Evolutionary conservation across 75 land plant species (phyloP), one percentile per base, ranked within the genome.

Genomic region (Selaginella moellendorffii): DNA sequence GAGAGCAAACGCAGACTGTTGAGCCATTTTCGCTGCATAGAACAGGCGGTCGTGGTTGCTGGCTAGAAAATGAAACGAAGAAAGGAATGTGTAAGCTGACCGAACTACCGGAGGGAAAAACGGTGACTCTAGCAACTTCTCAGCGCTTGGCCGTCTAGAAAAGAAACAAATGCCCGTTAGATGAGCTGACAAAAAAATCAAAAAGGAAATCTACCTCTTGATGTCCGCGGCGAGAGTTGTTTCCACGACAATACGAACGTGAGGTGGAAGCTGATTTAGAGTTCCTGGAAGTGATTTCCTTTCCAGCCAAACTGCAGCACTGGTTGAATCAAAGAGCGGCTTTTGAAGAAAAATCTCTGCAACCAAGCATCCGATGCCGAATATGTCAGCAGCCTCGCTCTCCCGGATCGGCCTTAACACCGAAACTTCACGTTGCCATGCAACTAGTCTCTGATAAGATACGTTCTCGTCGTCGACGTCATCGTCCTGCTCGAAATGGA

Each of bases 311-410:
- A 58, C 61, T 27, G 66, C 63, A 23, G 83, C 64, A 0, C 91
- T 79, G 20, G 71, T 60, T 30, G 78, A 71, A 77, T 84, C 79
- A 80, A 90, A 90, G 30, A 90, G 81, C 27, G 96, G 96, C 68
- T 62, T 86, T 53, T 54, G 67, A 75, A 90, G 64, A 67, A 83
- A 71, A 26, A 86, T 68, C 70, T 90, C 96, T 14, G 87, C 91
- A 27, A 90, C 42, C 26, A 90, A 59, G 66, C 96, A 90, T 2
- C 92, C 96, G 23, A 80, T 20, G 52, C 91, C 74, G 77, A 86
- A 90, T 53, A 90, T 80, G 56, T 90, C 96, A 26, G 24, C 29
- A 12, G 83, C 78, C 63, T 24, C 51, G 61, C 65, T 67, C 63
- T 77, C 72, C 28, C 80, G 72, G 21, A 19, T 26, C 1, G 24